Evolutionary conservation across 805 yeast genomes (phyloP), one percentile per base, ranked within the genome.

Genomic region (Sugiyamaella qingdaonensis): DNA sequence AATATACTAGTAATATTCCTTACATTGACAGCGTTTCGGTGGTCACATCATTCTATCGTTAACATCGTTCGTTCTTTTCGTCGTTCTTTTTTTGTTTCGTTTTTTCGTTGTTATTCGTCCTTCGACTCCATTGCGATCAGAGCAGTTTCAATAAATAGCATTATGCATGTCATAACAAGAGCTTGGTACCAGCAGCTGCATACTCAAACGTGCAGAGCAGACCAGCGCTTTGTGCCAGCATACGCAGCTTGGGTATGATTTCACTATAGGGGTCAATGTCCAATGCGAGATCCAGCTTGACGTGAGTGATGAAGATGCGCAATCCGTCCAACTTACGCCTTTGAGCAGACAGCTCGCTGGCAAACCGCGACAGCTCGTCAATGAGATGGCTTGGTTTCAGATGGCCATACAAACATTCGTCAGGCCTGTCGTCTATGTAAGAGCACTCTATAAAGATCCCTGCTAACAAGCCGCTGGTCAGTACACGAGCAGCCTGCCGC

Each of bases 391-490:
- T 60, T 2, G 97, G 95, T 10, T 86, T 83, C 68, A 90, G 64
- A 68, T 90, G 97, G 1, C 97, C 97, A 65, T 81, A 90, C 24
- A 88, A 62, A 2, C 79, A 76, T 5, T 75, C 74, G 9, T 71
- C 67, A 1, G 73, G 71, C 0, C 78, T 74, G 10, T 71, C 68
- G 55, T 74, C 73, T 1, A 75, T 62, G 4, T 80, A 78, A 0
- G 96, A 87, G 64, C 97, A 90, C 66, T 90, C 97, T 21, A 91
- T 78, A 13, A 89, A 67, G 1, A 90, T 77, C 0, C 82, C 81
- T 18, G 68, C 71, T 43, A 90, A 68, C n/a, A 21, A 7, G 2
- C 71, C 66, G 2, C 68, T 46, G 0, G 71, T 61, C 1, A 85
- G 72, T 29, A 72, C 59, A 0, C 76, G 74, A 0, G 85, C 78